Evolutionary conservation across 805 yeast species (phyloP).

Genomic region (Lipomyces orientalis): DNA sequence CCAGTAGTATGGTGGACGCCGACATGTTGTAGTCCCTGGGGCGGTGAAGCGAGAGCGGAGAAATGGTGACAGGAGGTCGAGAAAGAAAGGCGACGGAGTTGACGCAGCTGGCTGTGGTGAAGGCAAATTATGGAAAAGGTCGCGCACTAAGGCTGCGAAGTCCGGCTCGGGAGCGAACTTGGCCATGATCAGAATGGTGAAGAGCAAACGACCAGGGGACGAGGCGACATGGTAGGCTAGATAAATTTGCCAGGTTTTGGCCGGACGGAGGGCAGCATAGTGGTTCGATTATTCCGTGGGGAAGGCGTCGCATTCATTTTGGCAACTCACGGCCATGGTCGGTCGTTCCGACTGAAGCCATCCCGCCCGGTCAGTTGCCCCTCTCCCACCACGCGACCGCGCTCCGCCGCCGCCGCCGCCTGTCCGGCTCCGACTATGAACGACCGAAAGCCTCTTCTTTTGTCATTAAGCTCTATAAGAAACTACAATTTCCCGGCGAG

Average conservation of each 20-base stretch:
- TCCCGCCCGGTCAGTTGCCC: no score
- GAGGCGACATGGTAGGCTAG: neutral
- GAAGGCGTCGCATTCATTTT: no score
- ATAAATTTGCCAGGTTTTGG: no score
- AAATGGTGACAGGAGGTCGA: constrained; percentile 15
- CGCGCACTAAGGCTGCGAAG: constrained; percentile 12
- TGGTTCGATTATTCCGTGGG: no score
- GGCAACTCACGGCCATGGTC: no score
- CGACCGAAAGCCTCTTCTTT: no score
- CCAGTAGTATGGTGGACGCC: constrained; percentile 12
- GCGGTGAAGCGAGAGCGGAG: constrained; percentile 16
- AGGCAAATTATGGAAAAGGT: neutral
- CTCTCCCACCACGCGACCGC: no score
- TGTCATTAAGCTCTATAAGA: neutral
- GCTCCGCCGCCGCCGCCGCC: no score
- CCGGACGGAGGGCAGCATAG: no score
- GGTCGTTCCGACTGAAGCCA: no score
- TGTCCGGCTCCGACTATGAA: no score
- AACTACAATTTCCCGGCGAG: neutral
- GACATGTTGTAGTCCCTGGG: constrained; percentile 1
- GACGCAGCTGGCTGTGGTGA: neutral
- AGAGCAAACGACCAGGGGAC: neutral
- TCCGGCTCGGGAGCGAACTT: constrained; percentile 12
- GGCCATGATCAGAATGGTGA: neutral
- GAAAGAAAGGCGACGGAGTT: constrained; percentile 9